Evolutionary conservation across 2,329 filamentous ascomycete species (phyloP).

Genomic region (Cordyceps cateniannulata): DNA sequence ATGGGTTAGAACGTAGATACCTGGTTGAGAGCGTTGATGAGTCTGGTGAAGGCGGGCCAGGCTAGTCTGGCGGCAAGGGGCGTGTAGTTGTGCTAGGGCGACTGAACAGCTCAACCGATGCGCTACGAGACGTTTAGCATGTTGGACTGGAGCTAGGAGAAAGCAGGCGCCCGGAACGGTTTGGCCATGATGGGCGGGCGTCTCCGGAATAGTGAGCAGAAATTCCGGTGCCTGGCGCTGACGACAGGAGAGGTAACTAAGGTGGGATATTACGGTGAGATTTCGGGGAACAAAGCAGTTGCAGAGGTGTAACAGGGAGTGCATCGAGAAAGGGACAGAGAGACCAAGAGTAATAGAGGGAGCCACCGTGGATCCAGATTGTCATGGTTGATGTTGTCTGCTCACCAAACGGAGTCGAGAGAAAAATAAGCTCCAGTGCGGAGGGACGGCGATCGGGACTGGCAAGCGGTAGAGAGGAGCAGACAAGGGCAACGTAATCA

Average conservation of each 20-base stretch:
- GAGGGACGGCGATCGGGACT: background rate
- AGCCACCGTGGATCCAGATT: background rate
- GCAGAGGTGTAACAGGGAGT: background rate
- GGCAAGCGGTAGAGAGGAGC: background rate
- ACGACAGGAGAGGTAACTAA: background rate
- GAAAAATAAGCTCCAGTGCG: background rate
- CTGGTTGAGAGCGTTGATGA: background rate
- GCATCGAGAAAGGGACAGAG: background rate
- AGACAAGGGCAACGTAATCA: background rate
- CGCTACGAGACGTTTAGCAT: background rate
- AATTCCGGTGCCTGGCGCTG: background rate
- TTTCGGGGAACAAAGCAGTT: background rate
- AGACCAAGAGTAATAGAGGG: background rate
- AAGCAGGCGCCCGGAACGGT: background rate
- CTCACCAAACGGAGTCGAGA: slow-evolving; percentile 1
- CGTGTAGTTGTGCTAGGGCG: background rate
- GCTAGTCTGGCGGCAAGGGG: background rate
- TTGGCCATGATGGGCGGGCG: background rate
- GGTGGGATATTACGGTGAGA: background rate
- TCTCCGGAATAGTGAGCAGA: background rate
- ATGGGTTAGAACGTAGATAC: background rate
- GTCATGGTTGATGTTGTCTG: background rate
- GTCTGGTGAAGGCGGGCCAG: background rate
- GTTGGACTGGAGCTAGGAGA: background rate
- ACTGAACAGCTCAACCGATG: background rate